Conservation (phyloP, 768 basidiomycete species). For the Lentinus tigrinus region DNA sequence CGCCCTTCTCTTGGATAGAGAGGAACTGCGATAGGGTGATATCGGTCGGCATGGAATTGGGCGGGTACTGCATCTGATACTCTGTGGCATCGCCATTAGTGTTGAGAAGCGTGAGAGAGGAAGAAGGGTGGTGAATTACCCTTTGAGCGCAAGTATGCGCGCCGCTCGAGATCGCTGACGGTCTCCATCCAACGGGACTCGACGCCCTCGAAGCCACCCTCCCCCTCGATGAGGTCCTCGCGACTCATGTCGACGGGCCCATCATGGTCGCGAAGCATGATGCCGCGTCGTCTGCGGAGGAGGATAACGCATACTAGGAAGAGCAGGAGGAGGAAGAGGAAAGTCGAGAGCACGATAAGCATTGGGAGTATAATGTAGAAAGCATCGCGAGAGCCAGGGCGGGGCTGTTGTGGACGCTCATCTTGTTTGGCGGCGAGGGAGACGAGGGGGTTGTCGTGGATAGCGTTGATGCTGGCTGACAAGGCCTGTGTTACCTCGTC, state of each 20-base stretch:
- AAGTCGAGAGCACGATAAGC: conserved; percentile 89
- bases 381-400: conserved; percentile 49
- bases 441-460: conserved; percentile 5
- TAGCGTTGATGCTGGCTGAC: conserved; percentile 13
- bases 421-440: neutral
- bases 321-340: conserved; percentile 88
- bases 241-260: conserved; percentile 93
- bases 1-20: conserved; percentile 98
- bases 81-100: conserved; percentile 41
- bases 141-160: conserved; percentile 83
- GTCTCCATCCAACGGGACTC: conserved; percentile 93
- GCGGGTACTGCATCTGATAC: conserved; percentile 84
- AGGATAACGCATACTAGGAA: conserved; percentile 90
- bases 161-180: conserved; percentile 60
- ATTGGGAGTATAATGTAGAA: conserved; percentile 89
- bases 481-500: conserved; percentile 13
- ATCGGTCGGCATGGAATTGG: conserved; percentile 95
- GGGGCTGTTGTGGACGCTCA: conserved; percentile 14
- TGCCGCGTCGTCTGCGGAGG: conserved; percentile 73
- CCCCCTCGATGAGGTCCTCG: conserved; percentile 86
- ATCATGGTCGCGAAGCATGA: conserved; percentile 79
- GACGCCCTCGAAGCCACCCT: conserved; percentile 90
- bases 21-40: conserved; percentile 98
- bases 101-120: neutral
- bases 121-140: conserved; percentile 47